Conservation (phyloP, 78 protist species). For the Dictyostelium intermedium region DNA sequence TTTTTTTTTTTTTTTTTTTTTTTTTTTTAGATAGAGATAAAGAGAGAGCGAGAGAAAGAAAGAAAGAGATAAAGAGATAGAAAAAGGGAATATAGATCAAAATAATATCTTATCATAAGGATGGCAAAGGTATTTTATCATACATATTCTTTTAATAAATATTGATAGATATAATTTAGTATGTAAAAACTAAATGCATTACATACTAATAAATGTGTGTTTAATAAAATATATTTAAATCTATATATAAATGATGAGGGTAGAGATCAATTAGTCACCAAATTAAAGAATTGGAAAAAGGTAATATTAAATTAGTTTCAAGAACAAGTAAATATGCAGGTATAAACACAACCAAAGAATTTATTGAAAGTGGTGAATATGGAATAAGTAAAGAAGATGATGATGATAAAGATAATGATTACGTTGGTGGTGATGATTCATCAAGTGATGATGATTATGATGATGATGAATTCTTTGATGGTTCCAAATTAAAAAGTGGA, state of each 20-base stretch:
- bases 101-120: too few species aligned
- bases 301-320: background rate
- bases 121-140: too few species aligned
- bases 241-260: background rate
- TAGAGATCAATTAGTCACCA: background rate
- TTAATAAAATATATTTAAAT: too few species aligned
- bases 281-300: background rate
- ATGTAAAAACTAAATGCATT: too few species aligned
- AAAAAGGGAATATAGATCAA: too few species aligned
- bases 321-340: background rate
- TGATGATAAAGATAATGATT: background rate
- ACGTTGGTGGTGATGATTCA: background rate
- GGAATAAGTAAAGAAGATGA: background rate
- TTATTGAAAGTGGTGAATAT: background rate
- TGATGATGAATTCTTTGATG: background rate
- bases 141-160: too few species aligned
- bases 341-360: background rate
- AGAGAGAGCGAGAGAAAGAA: too few species aligned
- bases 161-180: too few species aligned
- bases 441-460: background rate
- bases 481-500: background rate
- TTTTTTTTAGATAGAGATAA: too few species aligned
- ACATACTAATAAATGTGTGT: background rate
- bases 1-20: too few species aligned
- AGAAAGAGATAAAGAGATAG: too few species aligned